phyloP scores from a whole-genome alignment of 768 basidiomycete genomes.

The Suillus discolor region DNA sequence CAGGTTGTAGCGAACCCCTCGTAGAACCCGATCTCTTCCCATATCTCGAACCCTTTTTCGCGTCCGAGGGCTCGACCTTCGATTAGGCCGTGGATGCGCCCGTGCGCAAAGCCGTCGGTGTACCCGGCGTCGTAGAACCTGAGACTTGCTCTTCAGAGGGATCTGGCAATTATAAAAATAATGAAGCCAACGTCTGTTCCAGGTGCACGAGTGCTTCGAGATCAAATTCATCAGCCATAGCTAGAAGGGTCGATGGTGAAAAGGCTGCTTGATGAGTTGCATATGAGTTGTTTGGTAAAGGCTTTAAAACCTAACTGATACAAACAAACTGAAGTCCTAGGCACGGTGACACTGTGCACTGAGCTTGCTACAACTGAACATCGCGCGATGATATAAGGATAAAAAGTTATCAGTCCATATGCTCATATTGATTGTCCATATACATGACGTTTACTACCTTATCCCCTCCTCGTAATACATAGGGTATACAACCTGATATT shows the following conservation, averaged over 20 bases:
- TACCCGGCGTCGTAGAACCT: constrained; percentile 86
- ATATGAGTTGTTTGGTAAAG: not conserved
- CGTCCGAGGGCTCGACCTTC: constrained; percentile 89
- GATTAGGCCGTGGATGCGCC: constrained; percentile 85
- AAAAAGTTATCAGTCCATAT: not conserved
- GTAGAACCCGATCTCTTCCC: constrained; percentile 96
- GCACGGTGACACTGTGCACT: too few species aligned
- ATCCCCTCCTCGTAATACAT: not conserved
- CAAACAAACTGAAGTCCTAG: not conserved
- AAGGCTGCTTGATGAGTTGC: not conserved
- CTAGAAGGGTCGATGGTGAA: not conserved
- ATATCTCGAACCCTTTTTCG: constrained; percentile 92
- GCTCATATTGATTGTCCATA: not conserved
- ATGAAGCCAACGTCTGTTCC: constrained; percentile 57
- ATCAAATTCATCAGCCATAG: constrained; percentile 43
- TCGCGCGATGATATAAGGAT: too few species aligned
- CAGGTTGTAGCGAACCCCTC: constrained; percentile 82
- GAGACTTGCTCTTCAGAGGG: constrained; percentile 14
- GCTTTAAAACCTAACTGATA: not conserved
- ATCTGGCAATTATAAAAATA: not conserved
- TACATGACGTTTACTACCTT: not conserved
- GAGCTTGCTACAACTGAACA: too few species aligned
- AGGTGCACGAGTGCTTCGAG: constrained; percentile 61
- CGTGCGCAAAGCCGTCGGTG: constrained; percentile 78
- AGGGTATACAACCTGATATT: constrained; percentile 1